Evolutionary conservation across 1,139 yeast species (phyloP), one percentile per base, ranked within the genome.

Genomic region (Blastobotrys niveus): DNA sequence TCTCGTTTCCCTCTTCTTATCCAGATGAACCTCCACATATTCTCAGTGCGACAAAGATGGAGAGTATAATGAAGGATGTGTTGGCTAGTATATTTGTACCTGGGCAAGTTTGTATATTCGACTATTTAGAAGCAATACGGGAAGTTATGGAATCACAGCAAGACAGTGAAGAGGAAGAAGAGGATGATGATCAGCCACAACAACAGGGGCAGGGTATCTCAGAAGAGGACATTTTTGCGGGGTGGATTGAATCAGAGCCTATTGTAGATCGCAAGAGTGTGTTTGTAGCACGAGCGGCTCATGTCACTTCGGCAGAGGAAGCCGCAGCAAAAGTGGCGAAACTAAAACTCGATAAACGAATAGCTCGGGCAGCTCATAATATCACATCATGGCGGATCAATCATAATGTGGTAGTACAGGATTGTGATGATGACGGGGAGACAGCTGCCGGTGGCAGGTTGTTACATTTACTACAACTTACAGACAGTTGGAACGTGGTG

Each of bases 391-490:
- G 91, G 82, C 68, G 97, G 51, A 82, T 89, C 2, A 64, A 62
- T 0, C 56, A 58, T 10, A 81, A 79, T 0, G 73, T 79, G 0
- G 71, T 74, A 38, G 74, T 71, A 47, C 91, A 85, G 56, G 97
- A 91, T 58, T 87, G 85, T 58, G 97, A 91, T 57, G 98, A 93
- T 60, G 98, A 91, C 60, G 98, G 98, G 3, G 99, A 91, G 60
- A 75, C 95, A 0, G 98, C 97, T 0, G 96, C 98, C 0, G 98
- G 99, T 4, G 80, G 93, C 5, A 68, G 96, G 48, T 68, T 89
- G 69, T 65, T 88, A 46, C 96, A 88, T 68, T 66, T 89, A 45
- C 66, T 89, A 50, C 79, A 86, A 40, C 77, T 79, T 58, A 59
- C 62, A 87, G 91, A 85, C 57, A 83, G 77, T 1, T 80, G 88